Percentiles rank a stretch among this genome's conserved stretches.
phyloP scores from a whole-genome alignment of 2,329 filamentous ascomycete genomes.

The Aaosphaeria arxii region DNA sequence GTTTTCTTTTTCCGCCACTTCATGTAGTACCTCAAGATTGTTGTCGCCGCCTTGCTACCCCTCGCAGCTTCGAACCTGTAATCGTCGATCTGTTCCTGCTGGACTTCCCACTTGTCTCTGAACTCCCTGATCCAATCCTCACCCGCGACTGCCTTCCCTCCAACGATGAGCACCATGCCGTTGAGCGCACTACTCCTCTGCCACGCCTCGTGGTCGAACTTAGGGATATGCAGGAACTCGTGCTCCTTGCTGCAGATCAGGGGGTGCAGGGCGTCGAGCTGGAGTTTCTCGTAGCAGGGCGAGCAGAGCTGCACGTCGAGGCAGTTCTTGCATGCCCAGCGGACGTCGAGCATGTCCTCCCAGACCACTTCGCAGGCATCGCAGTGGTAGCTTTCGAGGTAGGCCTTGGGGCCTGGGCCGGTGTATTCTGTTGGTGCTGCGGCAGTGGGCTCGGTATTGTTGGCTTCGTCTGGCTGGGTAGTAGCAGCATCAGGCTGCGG shows the following conservation, averaged over 20 bases:
- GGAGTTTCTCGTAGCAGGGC: slow-evolving; percentile 6
- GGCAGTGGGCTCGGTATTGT: too few species aligned
- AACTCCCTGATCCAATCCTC: slow-evolving; percentile 5
- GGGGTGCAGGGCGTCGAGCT: not conserved
- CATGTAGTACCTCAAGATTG: too few species aligned
- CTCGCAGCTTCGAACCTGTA: slow-evolving; percentile 7
- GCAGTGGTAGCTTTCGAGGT: not conserved
- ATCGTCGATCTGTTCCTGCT: slow-evolving; percentile 10
- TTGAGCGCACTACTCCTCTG: not conserved
- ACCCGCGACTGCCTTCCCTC: not conserved
- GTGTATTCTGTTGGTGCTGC: not conserved
- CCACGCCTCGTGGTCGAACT: slow-evolving; percentile 1
- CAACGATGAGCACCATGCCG: not conserved
- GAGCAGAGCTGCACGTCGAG: slow-evolving; percentile 7
- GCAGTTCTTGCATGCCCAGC: slow-evolving; percentile 7
- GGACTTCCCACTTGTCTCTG: slow-evolving; percentile 4
- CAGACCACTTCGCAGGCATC: not conserved
- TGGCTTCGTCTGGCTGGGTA: not conserved
- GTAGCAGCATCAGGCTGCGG: not conserved
- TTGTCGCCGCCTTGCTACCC: slow-evolving; percentile 2
- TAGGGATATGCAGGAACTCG: slow-evolving; percentile 7
- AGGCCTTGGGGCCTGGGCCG: not conserved
- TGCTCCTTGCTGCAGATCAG: slow-evolving; percentile 7
- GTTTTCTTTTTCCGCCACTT: too few species aligned
- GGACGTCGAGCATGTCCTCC: slow-evolving; percentile 3